Evolutionary conservation across 192 early-diverging fungal species (phyloP).

Genomic region (Haplosporangium gracile): DNA sequence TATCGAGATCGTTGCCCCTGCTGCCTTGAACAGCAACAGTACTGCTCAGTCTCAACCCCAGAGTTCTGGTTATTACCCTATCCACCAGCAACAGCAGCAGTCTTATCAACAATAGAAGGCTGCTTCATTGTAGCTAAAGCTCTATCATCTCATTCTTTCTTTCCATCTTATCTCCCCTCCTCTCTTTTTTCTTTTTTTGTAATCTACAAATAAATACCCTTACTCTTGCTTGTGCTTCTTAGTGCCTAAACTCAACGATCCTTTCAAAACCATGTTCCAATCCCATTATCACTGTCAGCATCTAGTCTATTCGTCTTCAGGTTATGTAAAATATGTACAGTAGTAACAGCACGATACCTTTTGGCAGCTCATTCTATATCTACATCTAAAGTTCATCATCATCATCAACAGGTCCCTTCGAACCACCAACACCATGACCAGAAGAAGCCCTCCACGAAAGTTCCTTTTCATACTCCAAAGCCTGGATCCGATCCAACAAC

Average conservation of each 20-base stretch:
- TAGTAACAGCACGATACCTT: not conserved
- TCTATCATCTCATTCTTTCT: not conserved
- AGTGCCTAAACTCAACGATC: no score
- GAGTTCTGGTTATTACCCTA: not conserved
- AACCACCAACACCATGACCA: not conserved
- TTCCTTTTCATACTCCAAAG: constrained; percentile 42
- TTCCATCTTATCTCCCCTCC: not conserved
- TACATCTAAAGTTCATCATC: constrained; percentile 1
- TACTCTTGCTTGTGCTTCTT: no score
- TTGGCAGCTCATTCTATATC: not conserved
- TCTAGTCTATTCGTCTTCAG: no score
- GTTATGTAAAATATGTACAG: not conserved
- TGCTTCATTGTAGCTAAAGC: not conserved
- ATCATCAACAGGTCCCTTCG: not conserved
- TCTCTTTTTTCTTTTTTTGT: not conserved
- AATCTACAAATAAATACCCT: not conserved
- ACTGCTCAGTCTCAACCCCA: not conserved
- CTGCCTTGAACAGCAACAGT: not conserved
- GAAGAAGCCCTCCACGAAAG: not conserved
- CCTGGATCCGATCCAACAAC: constrained; percentile 45
- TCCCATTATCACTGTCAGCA: no score
- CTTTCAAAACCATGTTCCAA: no score
- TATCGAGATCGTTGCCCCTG: constrained; percentile 1
- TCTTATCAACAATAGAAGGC: no score
- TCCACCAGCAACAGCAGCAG: not conserved